These are phyloP conservation scores for Pleurotus djamor DNA, from an alignment of 768 basidiomycete species.

Conservation along the genomic window DNA sequence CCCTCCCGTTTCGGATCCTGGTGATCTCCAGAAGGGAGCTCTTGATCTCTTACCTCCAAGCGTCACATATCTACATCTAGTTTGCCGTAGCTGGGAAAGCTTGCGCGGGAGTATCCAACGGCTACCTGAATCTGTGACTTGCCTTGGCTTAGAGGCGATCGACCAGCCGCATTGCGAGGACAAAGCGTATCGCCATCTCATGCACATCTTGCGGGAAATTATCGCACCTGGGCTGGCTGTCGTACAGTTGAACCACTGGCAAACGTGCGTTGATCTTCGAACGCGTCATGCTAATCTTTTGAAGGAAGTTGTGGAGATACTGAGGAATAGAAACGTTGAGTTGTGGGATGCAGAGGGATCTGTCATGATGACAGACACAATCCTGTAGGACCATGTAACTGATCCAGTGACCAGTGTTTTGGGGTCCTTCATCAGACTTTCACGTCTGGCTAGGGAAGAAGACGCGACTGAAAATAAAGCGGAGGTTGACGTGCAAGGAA, in stretches of 20 bases:
- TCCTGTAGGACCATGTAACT: too few species aligned
- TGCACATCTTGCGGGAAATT: not conserved
- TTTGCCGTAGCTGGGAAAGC: not conserved
- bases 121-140: not conserved
- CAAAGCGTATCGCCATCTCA: not conserved
- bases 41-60: not conserved
- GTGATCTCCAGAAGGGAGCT: not conserved
- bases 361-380: too few species aligned
- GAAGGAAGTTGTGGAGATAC: not conserved
- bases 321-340: not conserved
- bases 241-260: not conserved
- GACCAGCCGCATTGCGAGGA: not conserved
- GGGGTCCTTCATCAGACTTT: too few species aligned
- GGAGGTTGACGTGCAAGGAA: too few species aligned
- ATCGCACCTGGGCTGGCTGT: not conserved
- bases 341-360: not conserved
- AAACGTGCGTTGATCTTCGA: not conserved
- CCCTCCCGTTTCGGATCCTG: not conserved
- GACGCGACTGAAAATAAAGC: too few species aligned
- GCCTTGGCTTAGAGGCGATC: not conserved
- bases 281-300: not conserved
- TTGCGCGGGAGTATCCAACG: not conserved
- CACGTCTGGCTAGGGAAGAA: too few species aligned
- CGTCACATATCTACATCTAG: not conserved
- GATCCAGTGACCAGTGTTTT: too few species aligned